Evolutionary conservation across 1,284 basidiomycete species (phyloP).

Genomic region (Pisolithus thermaeus): DNA sequence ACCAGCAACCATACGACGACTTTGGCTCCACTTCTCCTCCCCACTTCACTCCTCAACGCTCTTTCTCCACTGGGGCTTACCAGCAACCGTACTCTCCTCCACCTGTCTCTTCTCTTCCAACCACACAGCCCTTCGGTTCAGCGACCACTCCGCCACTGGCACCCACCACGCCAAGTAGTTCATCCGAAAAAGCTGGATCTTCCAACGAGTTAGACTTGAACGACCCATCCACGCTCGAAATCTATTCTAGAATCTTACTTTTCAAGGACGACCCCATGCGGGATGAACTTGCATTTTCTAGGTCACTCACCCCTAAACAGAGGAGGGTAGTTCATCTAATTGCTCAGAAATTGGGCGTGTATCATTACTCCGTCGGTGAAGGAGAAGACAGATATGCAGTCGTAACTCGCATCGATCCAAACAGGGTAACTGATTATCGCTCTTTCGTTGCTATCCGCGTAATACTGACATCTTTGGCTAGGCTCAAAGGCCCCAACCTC

Average conservation of each 20-base stretch:
- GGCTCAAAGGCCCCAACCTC: slow-evolving; percentile 36
- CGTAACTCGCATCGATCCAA: slow-evolving; percentile 80
- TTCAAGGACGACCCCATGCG: slow-evolving; percentile 99
- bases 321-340: slow-evolving; percentile 92
- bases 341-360: slow-evolving; percentile 92
- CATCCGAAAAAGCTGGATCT: slow-evolving; percentile 48
- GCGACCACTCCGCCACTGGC: slow-evolving; percentile 44
- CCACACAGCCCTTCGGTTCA: slow-evolving; percentile 48
- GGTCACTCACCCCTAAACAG: slow-evolving; percentile 80
- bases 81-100: slow-evolving; percentile 58
- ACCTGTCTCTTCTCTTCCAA: slow-evolving; percentile 51
- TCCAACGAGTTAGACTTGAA: slow-evolving; percentile 87
- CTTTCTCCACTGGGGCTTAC: slow-evolving; percentile 58
- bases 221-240: slow-evolving; percentile 91
- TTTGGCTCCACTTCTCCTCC: slow-evolving; percentile 49
- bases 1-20: slow-evolving; percentile 58
- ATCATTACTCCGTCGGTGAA: slow-evolving; percentile 90
- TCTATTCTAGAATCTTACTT: slow-evolving; percentile 92
- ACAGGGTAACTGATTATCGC: slow-evolving; percentile 47
- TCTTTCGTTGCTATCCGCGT: slow-evolving; percentile 14
- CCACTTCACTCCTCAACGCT: slow-evolving; percentile 52
- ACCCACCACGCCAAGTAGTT: slow-evolving; percentile 54
- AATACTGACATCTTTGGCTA: slow-evolving; percentile 8
- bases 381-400: slow-evolving; percentile 92
- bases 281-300: slow-evolving; percentile 93